A percentile compares a stretch with the other conserved stretches of the same genome.
These are phyloP conservation scores for Plasmodium chabaudi DNA, from an alignment of 169 alveolate species.

Conservation along the genomic window DNA sequence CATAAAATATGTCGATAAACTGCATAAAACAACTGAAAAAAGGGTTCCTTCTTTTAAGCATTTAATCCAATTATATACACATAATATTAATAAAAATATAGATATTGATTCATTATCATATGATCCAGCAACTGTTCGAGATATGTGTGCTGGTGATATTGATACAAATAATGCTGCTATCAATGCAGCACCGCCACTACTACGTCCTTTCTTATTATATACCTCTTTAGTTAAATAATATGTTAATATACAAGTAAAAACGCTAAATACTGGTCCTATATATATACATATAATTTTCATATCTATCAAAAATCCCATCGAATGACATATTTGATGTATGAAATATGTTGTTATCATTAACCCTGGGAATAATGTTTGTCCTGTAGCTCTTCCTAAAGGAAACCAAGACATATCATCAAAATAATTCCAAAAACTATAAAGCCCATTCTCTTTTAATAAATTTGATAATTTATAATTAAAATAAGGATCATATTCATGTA, in stretches of 20 bases:
- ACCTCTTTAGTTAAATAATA: constrained; percentile 92
- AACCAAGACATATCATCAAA: constrained; percentile 97
- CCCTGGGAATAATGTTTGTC: constrained; percentile 99
- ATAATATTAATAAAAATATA: constrained; percentile 95
- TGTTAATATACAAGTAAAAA: constrained; percentile 94
- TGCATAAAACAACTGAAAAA: constrained; percentile 84
- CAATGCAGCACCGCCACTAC: constrained; percentile 93
- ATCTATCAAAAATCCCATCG: constrained; percentile 91
- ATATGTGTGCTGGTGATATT: constrained; percentile 96
- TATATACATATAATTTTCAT: constrained; percentile 96
- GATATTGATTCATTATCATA: constrained; percentile 99
- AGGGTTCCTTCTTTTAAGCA: constrained; percentile 95
- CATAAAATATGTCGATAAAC: constrained; percentile 91
- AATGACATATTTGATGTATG: constrained; percentile 83
- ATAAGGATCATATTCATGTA: constrained; percentile 99
- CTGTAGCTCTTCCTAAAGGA: constrained; percentile 98
- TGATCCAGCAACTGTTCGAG: constrained; percentile 95
- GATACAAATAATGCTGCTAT: constrained; percentile 96
- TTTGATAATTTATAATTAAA: constrained; percentile 97
- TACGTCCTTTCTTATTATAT: constrained; percentile 80
- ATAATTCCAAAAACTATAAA: constrained; percentile 97
- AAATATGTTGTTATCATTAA: constrained; percentile 95
- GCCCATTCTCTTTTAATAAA: constrained; percentile 93
- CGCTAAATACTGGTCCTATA: constrained; percentile 97
- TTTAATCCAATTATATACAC: constrained; percentile 94